Evolutionary conservation across 768 basidiomycete genomes (phyloP), one percentile per base, ranked within the genome.

Genomic region (Candolleomyces eurysporus): DNA sequence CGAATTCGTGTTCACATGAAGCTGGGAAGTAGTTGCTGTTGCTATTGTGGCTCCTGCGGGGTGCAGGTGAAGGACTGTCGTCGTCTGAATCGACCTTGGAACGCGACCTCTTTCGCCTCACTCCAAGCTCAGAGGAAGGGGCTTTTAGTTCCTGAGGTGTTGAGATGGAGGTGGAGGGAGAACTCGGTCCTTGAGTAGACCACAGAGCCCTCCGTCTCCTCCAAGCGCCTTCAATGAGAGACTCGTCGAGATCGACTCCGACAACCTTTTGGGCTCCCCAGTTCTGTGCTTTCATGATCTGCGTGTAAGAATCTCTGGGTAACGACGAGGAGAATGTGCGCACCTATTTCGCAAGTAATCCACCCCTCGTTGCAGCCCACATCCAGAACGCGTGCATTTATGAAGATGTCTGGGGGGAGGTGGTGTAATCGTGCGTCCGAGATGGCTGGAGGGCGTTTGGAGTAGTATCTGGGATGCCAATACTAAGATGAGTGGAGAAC

Each of bases 331-430:
- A 45, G 39, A 63, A 52, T 43, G 42, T 5, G 51, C 78, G 52
- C 64, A 89, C 93, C 93, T n/a, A 95, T 85, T 70, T 95, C 91
- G 69, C 89, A 89, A 1, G 91, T 89, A 40, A 96, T 87, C 81
- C 83, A 85, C 8, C 94, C 94, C 68, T 92, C 88, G 70, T 96
- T 96, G 69, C 91, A 92, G 0, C 94, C 94, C 0, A 96, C 75
- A 72, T 96, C 94, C 11, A 96, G 79, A 3, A 95, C 88, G 51
- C 78, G 75, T 61, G 84, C 83, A 14, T 73, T 81, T 3, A 61
- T 30, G 65, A 94, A 87, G 39, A 89, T 75, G 1, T 72, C 65
- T 4, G 71, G 45, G 0, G 87, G 87, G 1, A 96, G 74, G 17
- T 88, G 73, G 0, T 80, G 77, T 2, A 96, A 79, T 16, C 94